Evolutionary conservation across 768 basidiomycete genomes (phyloP).

Genomic region (Tubosaeta sp.): DNA sequence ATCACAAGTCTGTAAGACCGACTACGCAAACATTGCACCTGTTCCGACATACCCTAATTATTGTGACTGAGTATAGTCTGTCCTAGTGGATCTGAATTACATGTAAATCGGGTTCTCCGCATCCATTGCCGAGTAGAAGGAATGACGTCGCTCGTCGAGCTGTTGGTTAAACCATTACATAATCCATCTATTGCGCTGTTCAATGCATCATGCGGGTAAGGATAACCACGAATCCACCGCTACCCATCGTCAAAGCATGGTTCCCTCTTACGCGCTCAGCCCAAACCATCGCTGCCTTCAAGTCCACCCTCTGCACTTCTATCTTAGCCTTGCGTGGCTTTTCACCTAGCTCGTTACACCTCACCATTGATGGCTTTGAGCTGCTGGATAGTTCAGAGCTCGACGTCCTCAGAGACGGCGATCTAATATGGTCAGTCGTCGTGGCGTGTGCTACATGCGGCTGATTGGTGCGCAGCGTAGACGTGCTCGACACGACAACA

Average conservation of each 20-base stretch:
- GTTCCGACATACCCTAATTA: too few relatives aligned
- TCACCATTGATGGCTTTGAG: conserved; percentile 28
- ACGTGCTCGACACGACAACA: background rate
- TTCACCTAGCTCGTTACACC: conserved; percentile 4
- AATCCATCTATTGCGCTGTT: too few relatives aligned
- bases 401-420: conserved; percentile 25
- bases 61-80: background rate
- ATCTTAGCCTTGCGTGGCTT: conserved; percentile 8
- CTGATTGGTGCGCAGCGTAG: conserved; percentile 18
- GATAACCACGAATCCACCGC: conserved; percentile 44
- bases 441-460: too few relatives aligned
- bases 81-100: too few relatives aligned
- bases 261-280: conserved; percentile 32
- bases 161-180: too few relatives aligned
- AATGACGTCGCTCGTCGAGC: too few relatives aligned
- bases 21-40: background rate
- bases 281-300: conserved; percentile 7
- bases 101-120: too few relatives aligned
- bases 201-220: conserved; percentile 50
- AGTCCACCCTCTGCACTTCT: conserved; percentile 15
- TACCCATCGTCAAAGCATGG: conserved; percentile 52
- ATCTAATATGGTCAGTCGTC: conserved; percentile 23
- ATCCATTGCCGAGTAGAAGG: too few relatives aligned
- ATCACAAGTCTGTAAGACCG: background rate
- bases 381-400: conserved; percentile 26